Percentiles rank a stretch among this genome's conserved stretches.
phyloP scores from a whole-genome alignment of 331 rosid genomes.

The Acacia concinna region DNA sequence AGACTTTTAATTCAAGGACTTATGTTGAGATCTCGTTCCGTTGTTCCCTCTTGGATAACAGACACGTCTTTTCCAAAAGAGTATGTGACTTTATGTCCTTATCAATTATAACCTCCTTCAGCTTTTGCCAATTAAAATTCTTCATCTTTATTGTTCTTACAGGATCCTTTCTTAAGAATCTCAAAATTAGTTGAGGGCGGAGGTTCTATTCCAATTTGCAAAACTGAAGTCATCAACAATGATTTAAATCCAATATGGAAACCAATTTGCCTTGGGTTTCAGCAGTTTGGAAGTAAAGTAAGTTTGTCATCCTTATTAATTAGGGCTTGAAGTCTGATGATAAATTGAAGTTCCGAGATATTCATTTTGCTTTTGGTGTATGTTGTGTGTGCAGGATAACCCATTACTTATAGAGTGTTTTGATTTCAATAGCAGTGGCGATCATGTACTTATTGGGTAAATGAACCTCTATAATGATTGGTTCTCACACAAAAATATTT shows the following conservation, averaged over 20 bases:
- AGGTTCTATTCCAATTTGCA: slow-evolving; percentile 75
- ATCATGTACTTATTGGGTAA: slow-evolving; percentile 80
- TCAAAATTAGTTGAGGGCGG: slow-evolving; percentile 77
- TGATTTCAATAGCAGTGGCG: slow-evolving; percentile 79
- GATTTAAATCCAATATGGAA: slow-evolving; percentile 83
- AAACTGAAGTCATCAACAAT: slow-evolving; percentile 73
- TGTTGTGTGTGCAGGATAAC: slow-evolving; percentile 55
- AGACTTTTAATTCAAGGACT: slow-evolving; percentile 63
- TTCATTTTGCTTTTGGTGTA: slow-evolving; percentile 11
- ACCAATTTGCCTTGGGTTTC: slow-evolving; percentile 54
- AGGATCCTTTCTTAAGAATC: slow-evolving; percentile 87
- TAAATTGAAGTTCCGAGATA: not conserved
- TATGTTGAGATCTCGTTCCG: slow-evolving; percentile 59
- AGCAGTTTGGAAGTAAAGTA: slow-evolving; percentile 78
- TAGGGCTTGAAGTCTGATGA: slow-evolving; percentile 12
- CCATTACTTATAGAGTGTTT: slow-evolving; percentile 86
- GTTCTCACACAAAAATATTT: not conserved
- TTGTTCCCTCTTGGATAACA: slow-evolving; percentile 78
- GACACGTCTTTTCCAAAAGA: slow-evolving; percentile 69
- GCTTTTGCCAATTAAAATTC: not conserved
- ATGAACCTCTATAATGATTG: slow-evolving; percentile 13
- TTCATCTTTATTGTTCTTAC: slow-evolving; percentile 11
- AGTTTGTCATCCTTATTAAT: slow-evolving; percentile 22
- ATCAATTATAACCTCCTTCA: not conserved
- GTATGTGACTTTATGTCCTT: slow-evolving; percentile 36